phyloP scores from a whole-genome alignment of 192 early-diverging fungal genomes.

The Coemansia pectinata region DNA sequence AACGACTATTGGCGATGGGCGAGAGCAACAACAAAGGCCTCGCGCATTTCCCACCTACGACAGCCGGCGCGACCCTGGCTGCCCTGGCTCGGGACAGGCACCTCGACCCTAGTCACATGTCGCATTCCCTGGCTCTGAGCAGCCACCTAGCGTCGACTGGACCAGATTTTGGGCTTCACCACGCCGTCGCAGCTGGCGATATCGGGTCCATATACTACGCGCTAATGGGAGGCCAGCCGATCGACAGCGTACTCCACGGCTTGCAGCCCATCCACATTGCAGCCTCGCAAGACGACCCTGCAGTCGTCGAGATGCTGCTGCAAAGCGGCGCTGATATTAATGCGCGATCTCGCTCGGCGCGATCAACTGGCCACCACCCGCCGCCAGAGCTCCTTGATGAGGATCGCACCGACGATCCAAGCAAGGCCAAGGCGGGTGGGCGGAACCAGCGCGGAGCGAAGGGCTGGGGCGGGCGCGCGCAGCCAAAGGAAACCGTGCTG shows the following conservation, averaged over 20 bases:
- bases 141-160: neutral
- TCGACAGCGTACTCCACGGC: constrained; percentile 70
- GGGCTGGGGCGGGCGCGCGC: constrained; percentile 19
- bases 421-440: neutral
- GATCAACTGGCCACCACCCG: neutral
- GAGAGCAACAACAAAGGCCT: constrained; percentile 18
- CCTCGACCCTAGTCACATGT: neutral
- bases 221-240: constrained; percentile 61
- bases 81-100: constrained; percentile 2
- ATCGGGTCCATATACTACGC: constrained; percentile 53
- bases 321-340: constrained; percentile 73
- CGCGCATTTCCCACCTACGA: neutral
- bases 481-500: neutral
- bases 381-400: neutral
- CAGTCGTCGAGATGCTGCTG: constrained; percentile 68
- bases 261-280: constrained; percentile 72
- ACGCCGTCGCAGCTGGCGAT: constrained; percentile 42
- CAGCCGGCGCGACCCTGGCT: neutral
- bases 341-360: constrained; percentile 30
- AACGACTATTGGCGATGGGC: constrained; percentile 12
- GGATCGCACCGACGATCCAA: neutral
- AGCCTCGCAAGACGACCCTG: constrained; percentile 61
- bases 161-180: constrained; percentile 41
- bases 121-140: neutral
- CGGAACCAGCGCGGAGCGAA: constrained; percentile 21